phyloP scores from a whole-genome alignment of 768 basidiomycete species.

The Suillus lakei region DNA sequence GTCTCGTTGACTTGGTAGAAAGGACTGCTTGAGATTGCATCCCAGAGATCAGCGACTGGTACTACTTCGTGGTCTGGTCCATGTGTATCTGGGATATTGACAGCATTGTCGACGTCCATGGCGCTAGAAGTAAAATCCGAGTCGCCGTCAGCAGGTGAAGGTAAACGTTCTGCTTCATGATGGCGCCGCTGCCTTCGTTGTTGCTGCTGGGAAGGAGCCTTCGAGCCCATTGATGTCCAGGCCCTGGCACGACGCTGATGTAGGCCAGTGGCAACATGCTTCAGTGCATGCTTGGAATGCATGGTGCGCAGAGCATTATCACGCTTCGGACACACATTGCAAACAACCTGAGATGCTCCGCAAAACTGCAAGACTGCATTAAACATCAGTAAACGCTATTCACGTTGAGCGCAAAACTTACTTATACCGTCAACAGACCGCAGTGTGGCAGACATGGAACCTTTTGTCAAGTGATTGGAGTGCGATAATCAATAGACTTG shows the following conservation, averaged over 20 bases:
- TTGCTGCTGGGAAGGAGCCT: neutral
- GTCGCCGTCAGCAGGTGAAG: neutral
- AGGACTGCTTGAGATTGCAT: neutral
- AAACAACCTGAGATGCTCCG: neutral
- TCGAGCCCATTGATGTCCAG: neutral
- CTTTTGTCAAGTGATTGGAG: neutral
- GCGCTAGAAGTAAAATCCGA: neutral
- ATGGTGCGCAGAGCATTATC: neutral
- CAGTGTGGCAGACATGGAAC: neutral
- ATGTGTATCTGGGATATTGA: neutral
- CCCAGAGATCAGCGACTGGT: neutral
- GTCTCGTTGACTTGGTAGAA: conserved; percentile 1
- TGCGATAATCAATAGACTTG: neutral
- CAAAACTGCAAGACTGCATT: conserved; percentile 3
- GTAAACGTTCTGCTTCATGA: neutral
- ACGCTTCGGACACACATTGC: conserved; percentile 1
- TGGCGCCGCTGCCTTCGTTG: neutral
- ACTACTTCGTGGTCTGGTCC: neutral
- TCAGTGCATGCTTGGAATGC: neutral
- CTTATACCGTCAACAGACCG: neutral
- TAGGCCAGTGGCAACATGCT: neutral
- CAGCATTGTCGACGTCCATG: neutral
- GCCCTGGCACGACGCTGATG: neutral
- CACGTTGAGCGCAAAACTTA: neutral
- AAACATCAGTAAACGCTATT: neutral